Conservation (phyloP, 495 filamentous ascomycete genomes). For the Pseudomonodictys pantanalensis region DNA sequence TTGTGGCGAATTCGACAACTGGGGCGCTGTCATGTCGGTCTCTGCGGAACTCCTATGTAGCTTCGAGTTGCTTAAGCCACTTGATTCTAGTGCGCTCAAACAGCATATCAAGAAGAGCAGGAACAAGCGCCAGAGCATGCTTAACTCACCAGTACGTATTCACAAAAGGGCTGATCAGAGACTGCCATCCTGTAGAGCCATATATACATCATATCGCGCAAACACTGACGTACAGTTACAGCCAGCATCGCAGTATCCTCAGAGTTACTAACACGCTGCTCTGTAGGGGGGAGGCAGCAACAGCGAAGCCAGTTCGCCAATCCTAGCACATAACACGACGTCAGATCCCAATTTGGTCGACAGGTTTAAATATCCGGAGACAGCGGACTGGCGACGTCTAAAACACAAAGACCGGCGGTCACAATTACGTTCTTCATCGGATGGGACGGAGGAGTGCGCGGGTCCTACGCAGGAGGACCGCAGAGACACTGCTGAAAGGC, state of each 20-base stretch:
- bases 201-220: slow-evolving; percentile 12
- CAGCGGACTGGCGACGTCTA: slow-evolving; percentile 10
- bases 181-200: slow-evolving; percentile 9
- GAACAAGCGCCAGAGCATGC: slow-evolving; percentile 83
- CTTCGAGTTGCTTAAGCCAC: slow-evolving; percentile 93
- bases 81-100: slow-evolving; percentile 96
- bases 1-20: slow-evolving; percentile 99
- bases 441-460: background rate
- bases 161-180: background rate
- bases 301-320: background rate
- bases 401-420: background rate
- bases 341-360: slow-evolving; percentile 1
- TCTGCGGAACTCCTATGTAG: slow-evolving; percentile 90
- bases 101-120: slow-evolving; percentile 98
- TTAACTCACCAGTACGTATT: slow-evolving; percentile 78
- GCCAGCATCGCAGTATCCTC: slow-evolving; percentile 36
- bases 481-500: background rate
- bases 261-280: slow-evolving; percentile 34
- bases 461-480: background rate
- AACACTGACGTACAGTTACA: slow-evolving; percentile 23
- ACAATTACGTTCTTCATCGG: background rate
- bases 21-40: slow-evolving; percentile 98
- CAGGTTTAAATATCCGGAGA: slow-evolving; percentile 4
- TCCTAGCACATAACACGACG: background rate
- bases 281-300: slow-evolving; percentile 3